Evolutionary conservation across 768 basidiomycete species (phyloP).

Genomic region (Podaxis sp.): DNA sequence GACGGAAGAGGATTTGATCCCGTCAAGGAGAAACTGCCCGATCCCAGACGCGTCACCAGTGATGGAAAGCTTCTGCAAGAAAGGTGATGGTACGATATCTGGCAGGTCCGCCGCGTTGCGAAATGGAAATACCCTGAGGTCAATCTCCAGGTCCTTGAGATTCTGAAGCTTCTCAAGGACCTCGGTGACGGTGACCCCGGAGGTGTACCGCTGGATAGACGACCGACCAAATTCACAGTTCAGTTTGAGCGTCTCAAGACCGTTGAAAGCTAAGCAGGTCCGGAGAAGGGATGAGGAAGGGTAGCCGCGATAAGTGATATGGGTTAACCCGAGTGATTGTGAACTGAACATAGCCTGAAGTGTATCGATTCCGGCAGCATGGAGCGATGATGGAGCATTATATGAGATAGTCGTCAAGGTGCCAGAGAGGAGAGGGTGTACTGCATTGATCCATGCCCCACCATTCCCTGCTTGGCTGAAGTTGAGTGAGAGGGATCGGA

Average conservation of each 20-base stretch:
- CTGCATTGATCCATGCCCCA: background rate
- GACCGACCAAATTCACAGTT: background rate
- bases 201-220: background rate
- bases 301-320: background rate
- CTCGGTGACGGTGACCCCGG: background rate
- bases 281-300: background rate
- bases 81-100: background rate
- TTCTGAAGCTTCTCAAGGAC: slow-evolving; percentile 7
- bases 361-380: background rate
- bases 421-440: background rate
- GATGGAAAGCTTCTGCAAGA: background rate
- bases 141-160: slow-evolving; percentile 6
- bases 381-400: background rate
- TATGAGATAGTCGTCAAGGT: slow-evolving; percentile 1
- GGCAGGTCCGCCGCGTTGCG: background rate
- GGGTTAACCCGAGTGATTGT: background rate
- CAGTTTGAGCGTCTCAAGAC: background rate
- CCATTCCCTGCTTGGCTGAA: background rate
- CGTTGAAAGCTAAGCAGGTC: background rate
- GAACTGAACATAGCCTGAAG: background rate
- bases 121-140: slow-evolving; percentile 6
- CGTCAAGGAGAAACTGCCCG: background rate
- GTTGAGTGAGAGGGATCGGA: background rate
- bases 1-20: background rate
- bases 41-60: background rate